phyloP scores from a whole-genome alignment of 2,329 filamentous ascomycete genomes.

The Scedosporium aurantiacum region DNA sequence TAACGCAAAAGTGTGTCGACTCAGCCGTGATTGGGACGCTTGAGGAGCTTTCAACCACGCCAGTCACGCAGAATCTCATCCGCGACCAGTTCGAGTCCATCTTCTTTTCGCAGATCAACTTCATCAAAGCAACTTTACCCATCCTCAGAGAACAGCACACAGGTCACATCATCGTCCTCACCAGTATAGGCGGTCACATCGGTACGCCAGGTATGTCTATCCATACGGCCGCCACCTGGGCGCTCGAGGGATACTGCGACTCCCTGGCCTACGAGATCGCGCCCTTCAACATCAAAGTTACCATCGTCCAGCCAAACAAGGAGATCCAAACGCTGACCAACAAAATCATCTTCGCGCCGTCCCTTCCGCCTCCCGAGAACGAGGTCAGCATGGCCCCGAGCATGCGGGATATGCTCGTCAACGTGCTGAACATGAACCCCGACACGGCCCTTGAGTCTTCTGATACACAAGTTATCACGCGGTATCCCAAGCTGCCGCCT shows the following conservation, averaged over 20 bases:
- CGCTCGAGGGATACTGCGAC: slow-evolving; percentile 90
- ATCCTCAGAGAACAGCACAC: slow-evolving; percentile 68
- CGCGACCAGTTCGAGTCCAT: slow-evolving; percentile 89
- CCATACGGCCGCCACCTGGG: slow-evolving; percentile 90
- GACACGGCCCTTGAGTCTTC: slow-evolving; percentile 38
- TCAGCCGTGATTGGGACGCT: slow-evolving; percentile 78
- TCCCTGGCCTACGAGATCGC: slow-evolving; percentile 91
- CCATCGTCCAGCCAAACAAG: slow-evolving; percentile 89
- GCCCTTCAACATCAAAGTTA: slow-evolving; percentile 93
- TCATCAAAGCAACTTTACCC: slow-evolving; percentile 80
- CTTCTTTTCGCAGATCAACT: slow-evolving; percentile 93
- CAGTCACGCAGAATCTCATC: slow-evolving; percentile 64
- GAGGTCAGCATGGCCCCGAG: slow-evolving; percentile 61
- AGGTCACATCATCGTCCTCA: slow-evolving; percentile 83
- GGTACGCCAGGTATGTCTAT: slow-evolving; percentile 85
- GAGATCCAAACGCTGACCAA: slow-evolving; percentile 84
- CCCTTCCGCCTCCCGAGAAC: slow-evolving; percentile 54
- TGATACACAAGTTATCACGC: slow-evolving; percentile 38
- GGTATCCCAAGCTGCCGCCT: slow-evolving; percentile 64
- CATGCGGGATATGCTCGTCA: slow-evolving; percentile 71
- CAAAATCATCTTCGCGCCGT: slow-evolving; percentile 72
- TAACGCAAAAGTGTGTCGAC: background rate
- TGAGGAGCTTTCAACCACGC: slow-evolving; percentile 71
- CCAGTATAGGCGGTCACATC: slow-evolving; percentile 83
- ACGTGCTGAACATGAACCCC: slow-evolving; percentile 66